Conservation (phyloP, 2,329 filamentous ascomycete species). For the Xylaria multiplex region DNA sequence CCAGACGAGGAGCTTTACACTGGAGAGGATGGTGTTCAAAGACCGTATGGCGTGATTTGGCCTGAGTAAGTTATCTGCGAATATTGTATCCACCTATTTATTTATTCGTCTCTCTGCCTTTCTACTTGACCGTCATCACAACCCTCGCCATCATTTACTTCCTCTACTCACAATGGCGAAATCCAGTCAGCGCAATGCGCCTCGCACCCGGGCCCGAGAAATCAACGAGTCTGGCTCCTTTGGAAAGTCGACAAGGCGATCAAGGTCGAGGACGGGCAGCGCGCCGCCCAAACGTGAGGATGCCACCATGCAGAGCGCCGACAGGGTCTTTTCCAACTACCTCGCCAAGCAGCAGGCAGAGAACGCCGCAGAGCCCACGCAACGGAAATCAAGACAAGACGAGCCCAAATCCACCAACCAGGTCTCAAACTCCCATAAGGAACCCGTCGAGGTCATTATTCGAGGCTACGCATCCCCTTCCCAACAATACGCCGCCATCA, state of each 20-base stretch:
- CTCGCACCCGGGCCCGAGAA: constrained; percentile 60
- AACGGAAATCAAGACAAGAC: constrained; percentile 54
- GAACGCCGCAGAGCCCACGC: constrained; percentile 39
- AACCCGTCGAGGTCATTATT: constrained; percentile 79
- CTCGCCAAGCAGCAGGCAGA: constrained; percentile 58
- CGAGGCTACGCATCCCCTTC: constrained; percentile 77
- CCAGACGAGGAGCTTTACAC: constrained; percentile 74
- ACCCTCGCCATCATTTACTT: background rate
- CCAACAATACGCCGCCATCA: constrained; percentile 85
- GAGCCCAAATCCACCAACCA: constrained; percentile 46
- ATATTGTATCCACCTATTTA: background rate
- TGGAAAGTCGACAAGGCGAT: constrained; percentile 72
- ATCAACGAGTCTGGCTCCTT: constrained; percentile 72
- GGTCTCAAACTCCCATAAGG: constrained; percentile 47
- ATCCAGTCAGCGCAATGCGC: constrained; percentile 56
- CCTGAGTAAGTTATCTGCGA: constrained; percentile 61
- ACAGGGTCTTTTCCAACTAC: constrained; percentile 70
- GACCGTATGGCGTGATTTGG: constrained; percentile 74
- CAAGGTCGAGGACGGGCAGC: constrained; percentile 69
- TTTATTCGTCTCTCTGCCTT: background rate
- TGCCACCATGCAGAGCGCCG: constrained; percentile 69
- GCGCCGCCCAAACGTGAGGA: constrained; percentile 67
- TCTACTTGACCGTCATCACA: background rate
- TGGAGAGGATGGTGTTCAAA: constrained; percentile 71
- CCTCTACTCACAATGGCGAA: constrained; percentile 32